phyloP scores from a whole-genome alignment of 1,139 yeast species.

The Blastobotrys malaysiensis region DNA sequence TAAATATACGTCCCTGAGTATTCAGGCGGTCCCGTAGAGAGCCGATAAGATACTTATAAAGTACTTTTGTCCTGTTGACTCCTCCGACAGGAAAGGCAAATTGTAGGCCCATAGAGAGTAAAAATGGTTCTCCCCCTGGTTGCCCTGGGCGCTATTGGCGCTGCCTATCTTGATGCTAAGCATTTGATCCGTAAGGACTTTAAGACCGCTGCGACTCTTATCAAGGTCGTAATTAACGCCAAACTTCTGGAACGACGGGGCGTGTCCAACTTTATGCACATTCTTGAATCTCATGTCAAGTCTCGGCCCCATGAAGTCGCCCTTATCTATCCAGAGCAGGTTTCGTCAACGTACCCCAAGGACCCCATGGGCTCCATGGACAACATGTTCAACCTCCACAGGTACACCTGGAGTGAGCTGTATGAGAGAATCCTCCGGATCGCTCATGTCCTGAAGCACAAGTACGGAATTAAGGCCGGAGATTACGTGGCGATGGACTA shows the following conservation, averaged over 20 bases:
- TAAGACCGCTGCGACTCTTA: background rate
- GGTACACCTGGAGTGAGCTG: constrained; percentile 62
- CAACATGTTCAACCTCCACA: constrained; percentile 53
- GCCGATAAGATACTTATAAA: background rate
- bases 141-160: constrained; percentile 19
- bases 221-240: background rate
- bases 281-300: constrained; percentile 49
- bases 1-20: background rate
- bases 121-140: background rate
- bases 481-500: constrained; percentile 74
- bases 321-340: constrained; percentile 58
- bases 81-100: background rate
- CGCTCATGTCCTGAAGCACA: constrained; percentile 57
- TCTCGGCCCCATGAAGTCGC: constrained; percentile 52
- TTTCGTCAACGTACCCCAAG: constrained; percentile 17
- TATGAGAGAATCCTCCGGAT: constrained; percentile 60
- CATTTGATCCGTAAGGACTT: constrained; percentile 29
- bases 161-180: constrained; percentile 32
- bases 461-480: constrained; percentile 58
- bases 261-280: constrained; percentile 61
- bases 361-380: constrained; percentile 34
- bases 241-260: constrained; percentile 25
- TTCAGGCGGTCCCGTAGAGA: background rate
- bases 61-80: background rate
- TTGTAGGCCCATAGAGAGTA: background rate